Conservation (phyloP, 352 stramenopile genomes). For the Phytopythium delawarense region DNA sequence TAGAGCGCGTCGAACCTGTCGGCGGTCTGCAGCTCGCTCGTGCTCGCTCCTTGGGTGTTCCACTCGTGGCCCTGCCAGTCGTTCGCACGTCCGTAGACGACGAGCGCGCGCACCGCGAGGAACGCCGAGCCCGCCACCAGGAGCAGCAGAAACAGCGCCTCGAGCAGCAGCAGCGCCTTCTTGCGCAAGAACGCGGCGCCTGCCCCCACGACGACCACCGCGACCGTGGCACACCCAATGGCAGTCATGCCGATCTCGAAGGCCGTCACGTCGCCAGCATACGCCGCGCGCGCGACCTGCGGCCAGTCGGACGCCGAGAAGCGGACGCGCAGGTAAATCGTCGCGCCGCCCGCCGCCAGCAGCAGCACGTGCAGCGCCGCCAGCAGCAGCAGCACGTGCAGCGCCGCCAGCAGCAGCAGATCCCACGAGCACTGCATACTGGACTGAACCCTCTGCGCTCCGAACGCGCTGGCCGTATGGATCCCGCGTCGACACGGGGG, state of each 20-base stretch:
- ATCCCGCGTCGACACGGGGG: not conserved
- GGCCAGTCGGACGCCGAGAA: constrained; percentile 6
- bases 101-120: constrained; percentile 1
- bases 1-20: constrained; percentile 2
- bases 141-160: constrained; percentile 1
- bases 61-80: not conserved
- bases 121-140: not conserved
- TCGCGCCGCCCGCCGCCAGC: not conserved
- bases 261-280: not conserved
- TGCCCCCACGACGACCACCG: constrained; percentile 31
- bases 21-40: not conserved
- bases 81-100: not conserved
- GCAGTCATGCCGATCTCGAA: not conserved
- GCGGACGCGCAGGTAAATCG: not conserved
- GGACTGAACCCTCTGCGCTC: not conserved
- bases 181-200: not conserved
- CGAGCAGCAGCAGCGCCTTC: constrained; percentile 5
- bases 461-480: not conserved
- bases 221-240: constrained; percentile 21
- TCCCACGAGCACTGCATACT: constrained; percentile 5
- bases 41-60: not conserved
- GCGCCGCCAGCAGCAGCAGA: constrained; percentile 1
- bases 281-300: constrained; percentile 2
- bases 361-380: constrained; percentile 5
- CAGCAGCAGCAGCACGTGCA: constrained; percentile 3